phyloP scores from a whole-genome alignment of 148 eudicot species.

The Silene uniflora region DNA sequence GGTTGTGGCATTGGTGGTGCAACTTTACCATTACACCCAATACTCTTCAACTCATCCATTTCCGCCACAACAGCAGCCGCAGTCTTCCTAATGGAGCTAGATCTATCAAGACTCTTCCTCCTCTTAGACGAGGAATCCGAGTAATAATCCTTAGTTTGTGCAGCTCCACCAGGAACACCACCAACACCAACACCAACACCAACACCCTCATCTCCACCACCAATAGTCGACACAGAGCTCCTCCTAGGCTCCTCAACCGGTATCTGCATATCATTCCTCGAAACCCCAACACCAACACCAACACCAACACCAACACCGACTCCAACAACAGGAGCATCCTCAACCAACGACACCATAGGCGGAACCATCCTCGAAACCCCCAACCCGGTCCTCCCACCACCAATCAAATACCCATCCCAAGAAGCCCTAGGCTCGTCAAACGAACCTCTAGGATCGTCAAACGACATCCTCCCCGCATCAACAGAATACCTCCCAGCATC shows the following conservation, averaged over 20 bases:
- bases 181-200: slow-evolving; percentile 27
- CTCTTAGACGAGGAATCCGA: slow-evolving; percentile 70
- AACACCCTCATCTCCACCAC: slow-evolving; percentile 2
- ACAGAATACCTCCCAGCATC: slow-evolving; percentile 45
- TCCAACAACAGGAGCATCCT: slow-evolving; percentile 46
- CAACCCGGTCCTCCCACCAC: slow-evolving; percentile 29
- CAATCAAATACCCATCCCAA: slow-evolving; percentile 84
- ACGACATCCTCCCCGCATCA: slow-evolving; percentile 51
- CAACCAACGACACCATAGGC: slow-evolving; percentile 80
- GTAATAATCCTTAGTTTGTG: slow-evolving; percentile 80
- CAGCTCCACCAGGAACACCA: slow-evolving; percentile 57
- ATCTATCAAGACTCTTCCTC: slow-evolving; percentile 78
- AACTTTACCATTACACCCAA: slow-evolving; percentile 44
- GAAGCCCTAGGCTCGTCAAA: slow-evolving; percentile 95
- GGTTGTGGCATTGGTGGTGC: slow-evolving; percentile 22
- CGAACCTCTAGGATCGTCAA: slow-evolving; percentile 73
- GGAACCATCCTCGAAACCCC: slow-evolving; percentile 45
- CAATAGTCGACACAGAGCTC: slow-evolving; percentile 34
- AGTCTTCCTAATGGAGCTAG: slow-evolving; percentile 69
- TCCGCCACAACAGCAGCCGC: slow-evolving; percentile 82
- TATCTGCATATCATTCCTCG: slow-evolving; percentile 61
- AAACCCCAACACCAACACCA: slow-evolving; percentile 7
- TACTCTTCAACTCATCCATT: slow-evolving; percentile 57
- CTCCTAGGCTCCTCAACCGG: slow-evolving; percentile 52
- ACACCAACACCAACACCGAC: too few relatives aligned